Conservation (phyloP, 768 basidiomycete species). For the Amanita exitialis region DNA sequence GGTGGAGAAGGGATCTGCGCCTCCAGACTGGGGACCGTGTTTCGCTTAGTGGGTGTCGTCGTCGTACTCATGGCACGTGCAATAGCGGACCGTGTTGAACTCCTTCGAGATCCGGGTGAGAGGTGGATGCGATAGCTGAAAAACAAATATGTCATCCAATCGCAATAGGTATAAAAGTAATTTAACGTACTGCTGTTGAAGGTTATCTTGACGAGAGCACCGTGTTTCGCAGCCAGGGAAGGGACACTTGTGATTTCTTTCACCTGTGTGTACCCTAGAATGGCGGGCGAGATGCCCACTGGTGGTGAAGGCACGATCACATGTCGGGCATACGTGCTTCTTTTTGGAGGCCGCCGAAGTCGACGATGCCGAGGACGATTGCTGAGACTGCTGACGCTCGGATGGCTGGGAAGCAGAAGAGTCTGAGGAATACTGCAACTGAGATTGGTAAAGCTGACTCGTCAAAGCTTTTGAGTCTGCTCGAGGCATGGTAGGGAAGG, state of each 20-base stretch:
- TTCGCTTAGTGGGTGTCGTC: constrained; percentile 18
- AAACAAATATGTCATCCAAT: background rate
- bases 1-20: constrained; percentile 20
- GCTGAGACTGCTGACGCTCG: background rate
- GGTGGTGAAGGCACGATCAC: constrained; percentile 76
- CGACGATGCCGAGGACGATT: constrained; percentile 1
- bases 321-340: constrained; percentile 60
- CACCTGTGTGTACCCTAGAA: constrained; percentile 84
- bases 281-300: constrained; percentile 85
- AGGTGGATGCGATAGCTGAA: constrained; percentile 72
- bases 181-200: constrained; percentile 43
- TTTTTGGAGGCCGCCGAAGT: constrained; percentile 23
- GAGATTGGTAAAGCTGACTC: constrained; percentile 23
- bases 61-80: constrained; percentile 26
- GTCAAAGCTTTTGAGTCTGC: constrained; percentile 20
- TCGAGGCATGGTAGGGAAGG: constrained; percentile 24
- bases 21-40: constrained; percentile 17
- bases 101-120: constrained; percentile 68
- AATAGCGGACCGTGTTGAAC: constrained; percentile 52
- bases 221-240: constrained; percentile 93
- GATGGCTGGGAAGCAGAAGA: constrained; percentile 18
- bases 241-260: constrained; percentile 87
- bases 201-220: constrained; percentile 85
- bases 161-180: background rate
- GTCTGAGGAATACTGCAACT: constrained; percentile 16